phyloP scores from a whole-genome alignment of 768 basidiomycete species.

The Termitomyces titanicus region DNA sequence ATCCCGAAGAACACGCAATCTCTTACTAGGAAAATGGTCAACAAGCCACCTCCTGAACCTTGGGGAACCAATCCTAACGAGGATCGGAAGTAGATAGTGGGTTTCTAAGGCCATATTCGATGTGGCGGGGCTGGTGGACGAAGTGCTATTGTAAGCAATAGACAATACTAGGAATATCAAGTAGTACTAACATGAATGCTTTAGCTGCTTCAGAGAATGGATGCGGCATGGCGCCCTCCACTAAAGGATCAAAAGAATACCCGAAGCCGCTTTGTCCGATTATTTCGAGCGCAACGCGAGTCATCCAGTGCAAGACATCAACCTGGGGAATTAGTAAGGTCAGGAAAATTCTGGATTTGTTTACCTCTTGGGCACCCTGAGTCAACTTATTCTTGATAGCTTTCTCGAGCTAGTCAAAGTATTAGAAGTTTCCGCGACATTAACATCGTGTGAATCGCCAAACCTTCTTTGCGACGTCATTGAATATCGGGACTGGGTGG shows the following conservation, averaged over 20 bases:
- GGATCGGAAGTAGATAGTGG: conserved; percentile 5
- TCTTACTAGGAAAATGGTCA: conserved; percentile 4
- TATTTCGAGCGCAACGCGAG: conserved; percentile 1
- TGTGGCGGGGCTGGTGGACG: conserved; percentile 1
- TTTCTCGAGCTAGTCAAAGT: not conserved
- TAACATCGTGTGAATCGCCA: not conserved
- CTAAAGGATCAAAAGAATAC: not conserved
- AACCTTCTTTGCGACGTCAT: conserved; percentile 12
- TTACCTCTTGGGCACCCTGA: conserved; percentile 6
- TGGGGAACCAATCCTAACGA: conserved; percentile 10
- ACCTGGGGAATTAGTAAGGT: conserved; percentile 1
- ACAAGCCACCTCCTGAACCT: conserved; percentile 9
- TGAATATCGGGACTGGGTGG: conserved; percentile 7
- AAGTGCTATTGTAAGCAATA: not conserved
- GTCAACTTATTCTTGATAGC: not conserved
- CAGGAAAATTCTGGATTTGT: not conserved
- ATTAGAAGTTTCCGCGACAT: not conserved
- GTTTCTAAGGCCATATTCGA: not conserved
- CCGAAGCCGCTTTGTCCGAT: conserved; percentile 6
- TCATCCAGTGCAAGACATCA: conserved; percentile 3
- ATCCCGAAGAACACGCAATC: conserved; percentile 1
- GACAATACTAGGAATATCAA: not conserved
- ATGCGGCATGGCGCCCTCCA: conserved; percentile 1
- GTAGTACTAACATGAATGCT: not conserved
- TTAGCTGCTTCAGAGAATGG: conserved; percentile 1